Evolutionary conservation across 2,329 filamentous ascomycete species (phyloP).

Genomic region (Fusarium bactridioides): DNA sequence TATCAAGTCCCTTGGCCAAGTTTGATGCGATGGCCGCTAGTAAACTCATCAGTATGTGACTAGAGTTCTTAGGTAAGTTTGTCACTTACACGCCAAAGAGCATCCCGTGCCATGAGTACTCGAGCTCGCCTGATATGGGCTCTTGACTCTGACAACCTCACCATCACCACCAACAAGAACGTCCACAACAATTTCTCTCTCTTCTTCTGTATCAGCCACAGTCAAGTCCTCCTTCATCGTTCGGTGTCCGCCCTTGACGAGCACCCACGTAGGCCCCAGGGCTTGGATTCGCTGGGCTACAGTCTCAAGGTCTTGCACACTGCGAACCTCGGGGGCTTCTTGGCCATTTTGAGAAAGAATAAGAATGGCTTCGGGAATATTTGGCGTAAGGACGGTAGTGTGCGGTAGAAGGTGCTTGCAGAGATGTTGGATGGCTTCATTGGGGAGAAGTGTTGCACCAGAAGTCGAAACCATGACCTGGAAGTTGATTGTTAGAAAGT

Average conservation of each 20-base stretch:
- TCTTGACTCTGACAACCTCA: conserved; percentile 70
- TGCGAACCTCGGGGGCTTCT: conserved; percentile 53
- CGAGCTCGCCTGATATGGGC: conserved; percentile 72
- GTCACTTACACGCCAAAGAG: conserved; percentile 79
- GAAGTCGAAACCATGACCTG: conserved; percentile 93
- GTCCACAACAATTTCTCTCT: conserved; percentile 76
- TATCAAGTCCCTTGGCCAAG: conserved; percentile 65
- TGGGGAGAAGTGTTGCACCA: conserved; percentile 73
- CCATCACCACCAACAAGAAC: conserved; percentile 71
- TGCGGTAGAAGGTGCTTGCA: conserved; percentile 67
- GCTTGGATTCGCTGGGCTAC: conserved; percentile 71
- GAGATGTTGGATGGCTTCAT: conserved; percentile 69
- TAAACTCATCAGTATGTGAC: not conserved
- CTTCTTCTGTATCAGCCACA: conserved; percentile 64
- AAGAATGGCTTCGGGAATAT: conserved; percentile 76
- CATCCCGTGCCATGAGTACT: conserved; percentile 97
- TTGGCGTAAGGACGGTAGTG: conserved; percentile 77
- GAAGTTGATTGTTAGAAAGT: not conserved
- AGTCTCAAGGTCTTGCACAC: conserved; percentile 70
- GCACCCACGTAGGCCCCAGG: conserved; percentile 79
- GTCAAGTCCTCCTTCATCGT: conserved; percentile 73
- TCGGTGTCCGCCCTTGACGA: conserved; percentile 92
- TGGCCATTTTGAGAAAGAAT: conserved; percentile 64
- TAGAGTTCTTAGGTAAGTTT: not conserved
- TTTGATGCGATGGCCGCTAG: conserved; percentile 79